A percentile compares a stretch with the other conserved stretches of the same genome.
These are phyloP conservation scores for Microbotryum scabiosae DNA, from an alignment of 1,284 basidiomycete species.

Conservation along the genomic window DNA sequence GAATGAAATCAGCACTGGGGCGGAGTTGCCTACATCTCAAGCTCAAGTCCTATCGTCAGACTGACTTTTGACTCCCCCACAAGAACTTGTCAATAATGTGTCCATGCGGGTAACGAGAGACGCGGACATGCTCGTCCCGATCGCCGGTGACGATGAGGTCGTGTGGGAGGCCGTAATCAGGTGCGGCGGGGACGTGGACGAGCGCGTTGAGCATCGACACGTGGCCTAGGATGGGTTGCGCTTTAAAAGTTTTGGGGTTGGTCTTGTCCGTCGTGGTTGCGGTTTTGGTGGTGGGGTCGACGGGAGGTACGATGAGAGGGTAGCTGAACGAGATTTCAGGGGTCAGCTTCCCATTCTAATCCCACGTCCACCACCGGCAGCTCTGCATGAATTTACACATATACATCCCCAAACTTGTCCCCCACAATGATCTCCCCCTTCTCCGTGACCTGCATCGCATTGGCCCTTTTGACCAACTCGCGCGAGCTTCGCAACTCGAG, in stretches of 20 bases:
- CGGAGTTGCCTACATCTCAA: no score
- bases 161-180: conserved; percentile 45
- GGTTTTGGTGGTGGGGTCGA: conserved; percentile 33
- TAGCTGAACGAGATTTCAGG: conserved; percentile 13
- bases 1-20: no score
- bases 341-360: background rate
- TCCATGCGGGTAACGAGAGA: conserved; percentile 79
- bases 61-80: conserved; percentile 67
- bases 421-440: conserved; percentile 56
- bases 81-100: conserved; percentile 75
- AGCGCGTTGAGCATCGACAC: conserved; percentile 70
- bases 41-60: no score
- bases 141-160: conserved; percentile 75
- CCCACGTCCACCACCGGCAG: background rate
- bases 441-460: conserved; percentile 50
- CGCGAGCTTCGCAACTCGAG: conserved; percentile 42
- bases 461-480: conserved; percentile 67
- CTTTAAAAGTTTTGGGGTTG: conserved; percentile 50
- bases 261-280: conserved; percentile 21
- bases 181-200: conserved; percentile 47
- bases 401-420: conserved; percentile 83
- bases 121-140: conserved; percentile 82
- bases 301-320: conserved; percentile 35
- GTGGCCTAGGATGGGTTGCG: conserved; percentile 71
- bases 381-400: conserved; percentile 47